These are phyloP conservation scores for Lachnellula suecica DNA, from an alignment of 2,329 filamentous ascomycete genomes.

Conservation along the genomic window DNA sequence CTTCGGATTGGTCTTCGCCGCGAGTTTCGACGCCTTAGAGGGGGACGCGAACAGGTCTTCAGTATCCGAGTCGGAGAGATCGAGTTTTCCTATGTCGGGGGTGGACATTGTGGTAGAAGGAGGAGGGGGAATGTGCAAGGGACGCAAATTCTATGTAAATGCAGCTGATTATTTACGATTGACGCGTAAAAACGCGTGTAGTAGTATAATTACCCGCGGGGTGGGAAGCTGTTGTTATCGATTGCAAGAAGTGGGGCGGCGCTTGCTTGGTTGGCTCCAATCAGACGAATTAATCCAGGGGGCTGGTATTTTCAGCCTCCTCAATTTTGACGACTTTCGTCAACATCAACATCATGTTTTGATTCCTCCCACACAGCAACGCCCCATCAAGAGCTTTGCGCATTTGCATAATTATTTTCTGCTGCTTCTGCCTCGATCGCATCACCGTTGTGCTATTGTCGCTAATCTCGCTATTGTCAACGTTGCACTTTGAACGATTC, in stretches of 20 bases:
- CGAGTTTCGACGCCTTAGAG: constrained; percentile 36
- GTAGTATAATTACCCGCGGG: neutral
- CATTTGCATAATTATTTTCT: neutral
- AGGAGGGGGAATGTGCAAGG: constrained; percentile 1
- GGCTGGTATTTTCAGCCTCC: constrained; percentile 19
- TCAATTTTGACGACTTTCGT: constrained; percentile 2
- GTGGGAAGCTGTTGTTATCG: constrained; percentile 1
- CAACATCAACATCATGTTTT: neutral
- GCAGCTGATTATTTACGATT: constrained; percentile 1
- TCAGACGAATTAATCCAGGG: neutral
- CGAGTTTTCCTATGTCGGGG: constrained; percentile 49
- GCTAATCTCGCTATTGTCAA: too few relatives aligned
- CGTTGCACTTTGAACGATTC: too few relatives aligned
- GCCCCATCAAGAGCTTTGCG: neutral
- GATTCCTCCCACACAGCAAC: neutral
- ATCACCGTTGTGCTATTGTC: neutral
- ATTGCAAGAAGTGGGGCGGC: neutral
- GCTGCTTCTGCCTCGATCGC: neutral
- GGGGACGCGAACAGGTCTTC: constrained; percentile 60
- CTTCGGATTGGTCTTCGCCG: constrained; percentile 16
- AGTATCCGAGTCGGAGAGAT: constrained; percentile 53
- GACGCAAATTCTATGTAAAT: neutral
- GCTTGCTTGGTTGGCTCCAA: neutral
- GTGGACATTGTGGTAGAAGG: constrained; percentile 31
- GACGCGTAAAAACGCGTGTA: constrained; percentile 21